Conservation (phyloP, 768 basidiomycete genomes). For the Megacollybia marginata region DNA sequence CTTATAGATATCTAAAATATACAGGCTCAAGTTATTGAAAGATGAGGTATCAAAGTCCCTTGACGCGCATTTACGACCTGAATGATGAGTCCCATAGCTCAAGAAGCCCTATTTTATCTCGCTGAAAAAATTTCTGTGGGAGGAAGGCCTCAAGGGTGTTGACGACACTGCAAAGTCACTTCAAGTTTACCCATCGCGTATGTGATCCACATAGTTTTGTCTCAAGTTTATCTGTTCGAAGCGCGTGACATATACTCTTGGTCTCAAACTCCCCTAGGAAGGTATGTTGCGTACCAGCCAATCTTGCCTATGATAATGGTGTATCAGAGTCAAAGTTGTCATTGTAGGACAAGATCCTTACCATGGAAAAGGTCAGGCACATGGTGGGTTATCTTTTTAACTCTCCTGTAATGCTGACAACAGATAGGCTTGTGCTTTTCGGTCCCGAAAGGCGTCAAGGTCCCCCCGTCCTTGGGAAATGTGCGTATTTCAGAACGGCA, state of each 20-base stretch:
- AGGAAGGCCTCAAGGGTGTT: conserved; percentile 50
- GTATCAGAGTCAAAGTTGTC: conserved; percentile 65
- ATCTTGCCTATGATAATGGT: not conserved
- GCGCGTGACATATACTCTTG: conserved; percentile 87
- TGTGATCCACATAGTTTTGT: conserved; percentile 17
- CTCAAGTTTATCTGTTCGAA: conserved; percentile 8
- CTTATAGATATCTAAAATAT: not conserved
- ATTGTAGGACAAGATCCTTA: conserved; percentile 92
- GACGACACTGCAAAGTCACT: conserved; percentile 36
- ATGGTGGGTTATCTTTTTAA: conserved; percentile 40
- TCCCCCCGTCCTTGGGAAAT: conserved; percentile 82
- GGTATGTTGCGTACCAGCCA: not conserved
- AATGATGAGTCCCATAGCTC: too few relatives aligned
- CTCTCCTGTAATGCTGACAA: not conserved
- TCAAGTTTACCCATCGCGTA: conserved; percentile 77
- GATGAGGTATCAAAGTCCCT: conserved; percentile 42
- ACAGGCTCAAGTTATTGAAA: conserved; percentile 67
- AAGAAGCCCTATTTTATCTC: conserved; percentile 70
- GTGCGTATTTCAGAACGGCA: conserved; percentile 23
- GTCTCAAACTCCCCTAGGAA: conserved; percentile 81
- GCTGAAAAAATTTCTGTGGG: conserved; percentile 63
- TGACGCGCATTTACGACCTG: too few relatives aligned
- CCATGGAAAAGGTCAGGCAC: conserved; percentile 74
- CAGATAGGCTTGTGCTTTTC: conserved; percentile 77
- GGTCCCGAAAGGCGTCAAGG: conserved; percentile 66